Evolutionary conservation across 2,329 filamentous ascomycete genomes (phyloP).

Genomic region (Eurotiales sp.): DNA sequence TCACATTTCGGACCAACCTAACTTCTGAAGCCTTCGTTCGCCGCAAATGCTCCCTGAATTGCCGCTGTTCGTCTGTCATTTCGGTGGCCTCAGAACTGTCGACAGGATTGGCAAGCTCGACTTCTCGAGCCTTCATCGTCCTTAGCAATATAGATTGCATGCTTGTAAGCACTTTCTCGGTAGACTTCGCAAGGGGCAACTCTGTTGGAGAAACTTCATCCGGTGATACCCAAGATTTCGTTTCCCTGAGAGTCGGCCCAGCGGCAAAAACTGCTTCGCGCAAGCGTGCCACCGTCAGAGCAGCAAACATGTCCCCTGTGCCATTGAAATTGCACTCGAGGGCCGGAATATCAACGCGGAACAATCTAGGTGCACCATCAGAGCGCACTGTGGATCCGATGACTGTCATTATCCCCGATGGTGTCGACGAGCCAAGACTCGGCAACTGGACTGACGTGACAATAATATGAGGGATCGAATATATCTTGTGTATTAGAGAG

Average conservation of each 20-base stretch:
- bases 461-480: constrained; percentile 79
- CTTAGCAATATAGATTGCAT: constrained; percentile 81
- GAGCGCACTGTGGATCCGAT: constrained; percentile 70
- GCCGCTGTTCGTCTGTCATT: constrained; percentile 35
- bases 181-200: constrained; percentile 76
- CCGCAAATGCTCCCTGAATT: constrained; percentile 62
- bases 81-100: constrained; percentile 17
- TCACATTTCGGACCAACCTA: constrained; percentile 71
- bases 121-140: constrained; percentile 63
- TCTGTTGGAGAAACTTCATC: constrained; percentile 67
- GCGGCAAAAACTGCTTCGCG: constrained; percentile 67
- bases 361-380: constrained; percentile 68
- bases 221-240: constrained; percentile 68
- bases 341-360: constrained; percentile 79
- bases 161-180: constrained; percentile 81
- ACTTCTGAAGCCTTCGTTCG: constrained; percentile 85
- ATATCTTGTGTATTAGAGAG: constrained; percentile 69
- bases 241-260: constrained; percentile 47
- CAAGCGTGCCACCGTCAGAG: constrained; percentile 80
- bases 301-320: constrained; percentile 98
- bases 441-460: constrained; percentile 82
- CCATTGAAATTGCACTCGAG: constrained; percentile 94
- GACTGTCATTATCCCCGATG: constrained; percentile 58
- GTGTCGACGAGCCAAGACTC: constrained; percentile 36
- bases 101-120: constrained; percentile 51